Base-by-base conservation (phyloP, 352 stramenopile species). In the Globisporangium polare region DNA sequence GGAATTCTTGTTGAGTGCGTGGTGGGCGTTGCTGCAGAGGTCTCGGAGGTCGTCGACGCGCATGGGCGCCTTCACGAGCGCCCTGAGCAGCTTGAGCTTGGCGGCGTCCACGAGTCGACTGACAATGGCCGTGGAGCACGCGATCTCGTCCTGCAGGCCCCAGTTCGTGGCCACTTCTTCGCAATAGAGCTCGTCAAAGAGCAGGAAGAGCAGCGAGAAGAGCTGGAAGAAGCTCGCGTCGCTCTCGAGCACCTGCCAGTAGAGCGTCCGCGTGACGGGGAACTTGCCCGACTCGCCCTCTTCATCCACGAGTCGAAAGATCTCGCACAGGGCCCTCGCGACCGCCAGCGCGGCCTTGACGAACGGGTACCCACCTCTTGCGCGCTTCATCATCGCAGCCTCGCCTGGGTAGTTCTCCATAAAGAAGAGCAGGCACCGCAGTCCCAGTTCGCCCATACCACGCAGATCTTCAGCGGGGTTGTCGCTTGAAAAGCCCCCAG, bases 381-480 rank as follows among this genome's bases (percentile, higher is more conserved):
- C 65, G 9, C 79, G 77, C 61, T 76, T 80, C 76, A 91, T 87
- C 77, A 91, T 87, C 41, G 63, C 68, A 29, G 74, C 63, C 71
- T 91, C 81, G 18, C 69, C 80, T 9, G 70, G 69, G 39, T 83
- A 83, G 24, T 66, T 79, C 55, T 89, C 79, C 1, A 78, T 67
- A 53, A 91, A 91, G 67, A 77, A 88, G n/a, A 91, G 71, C 24
- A 90, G 68, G 20, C 75, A 87, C 56, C 73, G 73, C 24, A 90
- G 72, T 7, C 81, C 78, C 3, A 90, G 52, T 50, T 90, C 77
- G 24, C 78, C 81, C 64, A 75, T 84, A 0, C 66, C 70, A 31
- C 78, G 76, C 47, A 91, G 56, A 55, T 91, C 79, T 13, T 73
- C 70, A 18, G 68, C 77, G 15, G 79, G 81, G 66, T 80, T 87